These are phyloP conservation scores for Funneliformis caledonium DNA, from an alignment of 371 early-diverging fungal species.

Conservation along the genomic window DNA sequence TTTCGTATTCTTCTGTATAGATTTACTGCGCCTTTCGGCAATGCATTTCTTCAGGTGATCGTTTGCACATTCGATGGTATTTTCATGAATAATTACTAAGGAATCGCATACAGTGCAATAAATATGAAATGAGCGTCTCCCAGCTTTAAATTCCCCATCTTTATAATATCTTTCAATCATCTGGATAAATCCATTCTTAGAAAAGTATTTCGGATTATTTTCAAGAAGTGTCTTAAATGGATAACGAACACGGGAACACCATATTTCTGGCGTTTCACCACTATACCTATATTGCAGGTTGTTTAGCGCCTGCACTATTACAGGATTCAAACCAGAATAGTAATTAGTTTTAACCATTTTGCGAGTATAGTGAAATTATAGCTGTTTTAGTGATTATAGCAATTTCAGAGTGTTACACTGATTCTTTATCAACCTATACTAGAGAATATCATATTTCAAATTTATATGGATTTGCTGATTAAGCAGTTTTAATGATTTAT, in stretches of 20 bases:
- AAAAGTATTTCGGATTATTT: conserved; percentile 29
- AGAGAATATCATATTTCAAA: too few relatives aligned
- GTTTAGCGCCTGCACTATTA: too few relatives aligned
- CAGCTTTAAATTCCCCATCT: neutral
- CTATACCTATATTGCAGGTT: neutral
- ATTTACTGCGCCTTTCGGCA: neutral
- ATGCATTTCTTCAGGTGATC: neutral
- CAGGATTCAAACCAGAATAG: too few relatives aligned
- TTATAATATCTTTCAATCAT: conserved; percentile 1
- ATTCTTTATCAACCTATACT: too few relatives aligned
- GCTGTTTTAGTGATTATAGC: too few relatives aligned
- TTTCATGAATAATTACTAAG: neutral
- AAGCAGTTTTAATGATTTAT: too few relatives aligned
- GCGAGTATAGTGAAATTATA: too few relatives aligned
- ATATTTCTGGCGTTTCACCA: conserved; percentile 12
- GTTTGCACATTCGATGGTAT: neutral
- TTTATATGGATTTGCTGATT: too few relatives aligned
- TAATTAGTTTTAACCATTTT: too few relatives aligned
- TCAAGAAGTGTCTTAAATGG: conserved; percentile 33
- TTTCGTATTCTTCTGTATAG: neutral
- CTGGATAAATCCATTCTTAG: conserved; percentile 23
- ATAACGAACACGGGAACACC: conserved; percentile 17
- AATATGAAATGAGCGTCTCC: neutral
- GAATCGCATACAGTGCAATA: neutral
- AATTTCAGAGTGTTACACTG: too few relatives aligned